These are phyloP conservation scores for Fusarium sp. DNA, from an alignment of 2,329 filamentous ascomycete genomes.

Conservation along the genomic window DNA sequence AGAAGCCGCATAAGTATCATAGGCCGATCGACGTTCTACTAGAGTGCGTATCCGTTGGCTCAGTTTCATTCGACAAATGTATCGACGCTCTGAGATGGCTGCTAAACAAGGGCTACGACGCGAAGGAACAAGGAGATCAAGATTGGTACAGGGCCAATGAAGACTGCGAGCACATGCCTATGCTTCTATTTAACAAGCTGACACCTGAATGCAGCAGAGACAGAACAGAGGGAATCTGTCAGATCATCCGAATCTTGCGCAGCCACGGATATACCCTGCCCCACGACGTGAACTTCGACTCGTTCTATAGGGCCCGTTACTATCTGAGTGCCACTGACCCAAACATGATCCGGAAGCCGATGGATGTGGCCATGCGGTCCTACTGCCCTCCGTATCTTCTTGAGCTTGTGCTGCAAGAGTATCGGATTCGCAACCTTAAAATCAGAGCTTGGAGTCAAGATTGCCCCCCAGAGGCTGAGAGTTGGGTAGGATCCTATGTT, in stretches of 20 bases:
- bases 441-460: accelerated
- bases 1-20: accelerated
- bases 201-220: not conserved
- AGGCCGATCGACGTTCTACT: constrained; percentile 4
- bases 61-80: accelerated
- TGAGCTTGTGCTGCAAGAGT: not conserved
- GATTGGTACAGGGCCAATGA: accelerated
- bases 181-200: not conserved
- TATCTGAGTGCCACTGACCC: not conserved
- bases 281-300: not conserved
- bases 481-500: not conserved
- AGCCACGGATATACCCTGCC: not conserved
- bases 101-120: accelerated
- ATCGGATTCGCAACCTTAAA: not conserved
- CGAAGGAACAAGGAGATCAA: not conserved
- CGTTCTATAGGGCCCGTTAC: too few relatives aligned
- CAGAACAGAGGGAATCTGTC: not conserved
- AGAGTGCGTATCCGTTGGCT: accelerated
- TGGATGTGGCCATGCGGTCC: not conserved
- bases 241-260: constrained; percentile 2
- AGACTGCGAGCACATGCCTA: not conserved
- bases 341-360: not conserved
- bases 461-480: not conserved
- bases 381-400: not conserved
- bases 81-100: constrained; percentile 1